Evolutionary conservation across 805 yeast genomes (phyloP).

Genomic region (Naumovozyma castellii): DNA sequence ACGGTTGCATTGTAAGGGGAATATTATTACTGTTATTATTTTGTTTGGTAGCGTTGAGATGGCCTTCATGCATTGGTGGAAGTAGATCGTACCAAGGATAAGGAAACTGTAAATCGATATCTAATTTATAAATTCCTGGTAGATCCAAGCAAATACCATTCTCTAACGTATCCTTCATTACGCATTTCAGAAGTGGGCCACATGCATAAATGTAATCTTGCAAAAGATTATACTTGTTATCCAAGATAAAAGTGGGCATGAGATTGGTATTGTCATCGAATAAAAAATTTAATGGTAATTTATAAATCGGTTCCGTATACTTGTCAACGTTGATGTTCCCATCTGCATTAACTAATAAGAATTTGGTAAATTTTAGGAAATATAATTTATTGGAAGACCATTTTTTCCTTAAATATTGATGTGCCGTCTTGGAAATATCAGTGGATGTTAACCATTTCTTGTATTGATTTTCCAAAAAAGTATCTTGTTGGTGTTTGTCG

Average conservation of each 20-base stretch:
- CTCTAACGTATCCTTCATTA: neutral
- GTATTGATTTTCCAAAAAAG: neutral
- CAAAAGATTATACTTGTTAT: conserved; percentile 8
- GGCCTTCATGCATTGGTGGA: no score
- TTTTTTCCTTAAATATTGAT: neutral
- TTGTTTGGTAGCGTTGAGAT: neutral
- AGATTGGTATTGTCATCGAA: conserved; percentile 2
- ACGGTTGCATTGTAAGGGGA: neutral
- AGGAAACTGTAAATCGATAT: neutral
- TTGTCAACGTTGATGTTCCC: neutral
- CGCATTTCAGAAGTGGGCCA: neutral
- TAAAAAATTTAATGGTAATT: conserved; percentile 3
- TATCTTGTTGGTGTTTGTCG: neutral
- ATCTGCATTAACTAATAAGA: conserved; percentile 1
- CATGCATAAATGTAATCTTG: conserved; percentile 1
- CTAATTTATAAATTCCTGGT: neutral
- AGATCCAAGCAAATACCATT: neutral
- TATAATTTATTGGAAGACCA: neutral
- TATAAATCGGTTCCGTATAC: conserved; percentile 2
- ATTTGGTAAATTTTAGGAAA: neutral
- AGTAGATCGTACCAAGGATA: neutral
- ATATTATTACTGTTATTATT: neutral
- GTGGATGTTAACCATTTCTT: neutral
- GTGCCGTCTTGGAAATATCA: neutral
- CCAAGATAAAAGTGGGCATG: conserved; percentile 2